These are phyloP conservation scores for Wickerhamomyces tratensis DNA, from an alignment of 805 yeast species.

Conservation along the genomic window DNA sequence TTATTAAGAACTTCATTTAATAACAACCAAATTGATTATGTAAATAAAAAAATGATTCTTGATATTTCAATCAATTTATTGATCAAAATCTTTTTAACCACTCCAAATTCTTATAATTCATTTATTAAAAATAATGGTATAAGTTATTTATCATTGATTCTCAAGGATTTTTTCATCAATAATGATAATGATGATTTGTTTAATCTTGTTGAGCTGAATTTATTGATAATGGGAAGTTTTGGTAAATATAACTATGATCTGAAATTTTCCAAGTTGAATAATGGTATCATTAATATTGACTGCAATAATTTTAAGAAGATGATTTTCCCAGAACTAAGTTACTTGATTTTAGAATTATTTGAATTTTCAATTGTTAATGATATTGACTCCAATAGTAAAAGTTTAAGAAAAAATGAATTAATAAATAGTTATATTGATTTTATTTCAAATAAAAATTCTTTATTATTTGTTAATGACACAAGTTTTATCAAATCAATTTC, in stretches of 20 bases:
- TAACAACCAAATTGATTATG: constrained; percentile 17
- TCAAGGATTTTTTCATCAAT: constrained; percentile 23
- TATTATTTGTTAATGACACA: constrained; percentile 23
- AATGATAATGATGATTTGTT: too few relatives aligned
- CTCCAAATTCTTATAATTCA: constrained; percentile 33
- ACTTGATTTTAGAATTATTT: constrained; percentile 22
- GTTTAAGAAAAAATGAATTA: constrained; percentile 19
- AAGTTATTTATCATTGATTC: constrained; percentile 32
- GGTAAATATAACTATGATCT: constrained; percentile 26
- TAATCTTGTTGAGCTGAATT: constrained; percentile 17
- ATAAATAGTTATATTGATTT: constrained; percentile 16
- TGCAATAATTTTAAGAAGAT: constrained; percentile 4
- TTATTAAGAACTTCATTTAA: constrained; percentile 19
- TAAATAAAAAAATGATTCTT: constrained; percentile 20
- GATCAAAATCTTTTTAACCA: constrained; percentile 38
- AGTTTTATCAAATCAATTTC: constrained; percentile 12
- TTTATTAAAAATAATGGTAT: constrained; percentile 47
- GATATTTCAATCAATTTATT: constrained; percentile 32
- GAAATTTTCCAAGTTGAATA: constrained; percentile 9
- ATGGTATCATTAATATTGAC: constrained; percentile 5
- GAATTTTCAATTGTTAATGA: constrained; percentile 28
- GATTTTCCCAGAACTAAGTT: constrained; percentile 36
- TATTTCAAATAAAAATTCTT: constrained; percentile 9
- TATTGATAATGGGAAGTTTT: constrained; percentile 36
- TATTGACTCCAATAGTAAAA: constrained; percentile 26